Base-by-base conservation (phyloP, 495 filamentous ascomycete species). In the Neurospora sp. region DNA sequence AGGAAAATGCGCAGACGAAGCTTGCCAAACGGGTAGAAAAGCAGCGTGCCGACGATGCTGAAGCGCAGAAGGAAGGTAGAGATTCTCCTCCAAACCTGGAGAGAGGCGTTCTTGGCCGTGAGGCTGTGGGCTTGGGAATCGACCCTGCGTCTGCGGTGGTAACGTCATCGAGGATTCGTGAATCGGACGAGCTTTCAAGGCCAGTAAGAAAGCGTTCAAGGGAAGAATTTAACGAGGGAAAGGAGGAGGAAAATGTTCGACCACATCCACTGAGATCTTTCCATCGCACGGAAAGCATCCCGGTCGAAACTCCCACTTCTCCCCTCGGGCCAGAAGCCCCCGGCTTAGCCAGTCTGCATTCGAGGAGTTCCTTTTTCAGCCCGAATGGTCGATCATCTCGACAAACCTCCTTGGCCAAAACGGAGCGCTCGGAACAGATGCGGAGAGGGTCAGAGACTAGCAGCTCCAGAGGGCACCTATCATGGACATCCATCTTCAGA, bases 401-500 rank as follows among this genome's bases (percentile, higher is more conserved):
- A 37, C 75, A 78, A 9, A 75, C 77, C 3, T 79, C 81, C 3
- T 80, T 80, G 38, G 69, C 45, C 40, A 76, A 75, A 37, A 81
- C 80, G 20, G 82, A 83, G 31, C 81, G 80, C 41, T 80, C 83
- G 1, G 81, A 81, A 65, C 74, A 76, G 7, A 48, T 71, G 14
- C 71, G 71, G 9, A 81, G 79, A 68, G 79, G 73, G 37, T 85
- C 85, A 4, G 86, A 87, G 72, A 79, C 76, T 40, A 81, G 80
- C 73, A 81, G 79, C 68, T 80, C 82, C 71, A 85, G 81, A 69
- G 81, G 79, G 3, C 79, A 76, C 9, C 68, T 83, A 18, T 83
- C 87, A 4, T 91, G 93, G 88, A 87, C 89, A 7, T 90, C 91
- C 0, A 88, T 96, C 22, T 96, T 97, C 83, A 88, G 87, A 72